phyloP scores from a whole-genome alignment of 2,329 filamentous ascomycete genomes.

The Trichoderma atrobrunneum region DNA sequence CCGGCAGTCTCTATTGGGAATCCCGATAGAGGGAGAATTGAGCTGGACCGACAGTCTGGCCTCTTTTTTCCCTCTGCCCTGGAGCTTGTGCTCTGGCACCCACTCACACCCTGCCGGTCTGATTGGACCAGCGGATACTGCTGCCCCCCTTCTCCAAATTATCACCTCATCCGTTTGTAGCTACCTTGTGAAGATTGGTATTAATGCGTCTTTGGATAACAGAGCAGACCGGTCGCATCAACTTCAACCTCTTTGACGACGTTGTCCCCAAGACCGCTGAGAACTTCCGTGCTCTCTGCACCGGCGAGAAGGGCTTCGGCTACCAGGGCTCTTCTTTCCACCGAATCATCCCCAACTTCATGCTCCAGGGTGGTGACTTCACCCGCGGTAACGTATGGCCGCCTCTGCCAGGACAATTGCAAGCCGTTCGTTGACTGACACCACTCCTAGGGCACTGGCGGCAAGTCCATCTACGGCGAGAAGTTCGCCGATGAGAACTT shows the following conservation, averaged over 20 bases:
- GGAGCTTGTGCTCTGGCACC: not conserved
- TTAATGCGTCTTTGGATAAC: conserved; percentile 21
- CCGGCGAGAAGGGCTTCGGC: conserved; percentile 74
- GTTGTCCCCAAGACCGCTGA: conserved; percentile 82
- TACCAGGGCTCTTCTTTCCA: conserved; percentile 85
- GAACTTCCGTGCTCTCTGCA: conserved; percentile 86
- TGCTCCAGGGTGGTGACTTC: conserved; percentile 96
- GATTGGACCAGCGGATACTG: not conserved
- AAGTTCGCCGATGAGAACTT: conserved; percentile 97
- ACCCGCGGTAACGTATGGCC: conserved; percentile 80
- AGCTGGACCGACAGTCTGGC: not conserved
- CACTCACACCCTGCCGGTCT: not conserved
- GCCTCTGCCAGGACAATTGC: not conserved
- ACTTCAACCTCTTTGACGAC: conserved; percentile 83
- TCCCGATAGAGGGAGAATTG: not conserved
- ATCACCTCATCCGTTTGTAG: not conserved
- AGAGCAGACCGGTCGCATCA: conserved; percentile 77
- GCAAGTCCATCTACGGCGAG: conserved; percentile 92
- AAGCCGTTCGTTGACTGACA: conserved; percentile 19
- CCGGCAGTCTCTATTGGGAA: not conserved
- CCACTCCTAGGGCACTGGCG: conserved; percentile 70
- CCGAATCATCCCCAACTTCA: conserved; percentile 89
- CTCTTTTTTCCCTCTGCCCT: not conserved
- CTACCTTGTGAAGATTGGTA: conserved; percentile 18
- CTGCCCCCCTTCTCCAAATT: not conserved